Evolutionary conservation across 352 stramenopile genomes (phyloP).

Genomic region (Pythium rishiriense): DNA sequence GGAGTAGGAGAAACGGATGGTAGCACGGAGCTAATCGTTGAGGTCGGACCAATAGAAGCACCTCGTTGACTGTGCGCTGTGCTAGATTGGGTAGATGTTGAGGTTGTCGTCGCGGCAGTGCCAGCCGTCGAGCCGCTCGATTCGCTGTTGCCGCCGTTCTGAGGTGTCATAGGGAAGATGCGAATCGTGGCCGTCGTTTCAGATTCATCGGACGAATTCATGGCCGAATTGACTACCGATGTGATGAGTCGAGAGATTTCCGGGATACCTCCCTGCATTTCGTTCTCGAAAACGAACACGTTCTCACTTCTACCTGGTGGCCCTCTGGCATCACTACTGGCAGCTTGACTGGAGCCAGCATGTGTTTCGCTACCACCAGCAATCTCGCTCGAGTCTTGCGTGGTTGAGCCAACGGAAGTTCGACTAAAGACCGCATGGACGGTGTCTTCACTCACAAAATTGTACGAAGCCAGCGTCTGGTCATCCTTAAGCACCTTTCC

Average conservation of each 20-base stretch:
- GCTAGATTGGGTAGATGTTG: neutral
- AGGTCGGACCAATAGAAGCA: neutral
- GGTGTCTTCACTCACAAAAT: conserved; percentile 24
- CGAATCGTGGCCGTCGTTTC: conserved; percentile 5
- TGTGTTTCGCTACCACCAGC: neutral
- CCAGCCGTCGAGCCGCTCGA: neutral
- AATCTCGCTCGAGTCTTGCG: neutral
- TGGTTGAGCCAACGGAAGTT: neutral
- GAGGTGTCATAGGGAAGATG: neutral
- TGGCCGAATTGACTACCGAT: conserved; percentile 12
- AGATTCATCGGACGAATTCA: neutral
- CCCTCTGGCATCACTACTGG: too few species aligned
- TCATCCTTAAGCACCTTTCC: conserved; percentile 31
- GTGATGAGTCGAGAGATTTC: conserved; percentile 17
- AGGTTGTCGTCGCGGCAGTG: neutral
- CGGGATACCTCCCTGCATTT: neutral
- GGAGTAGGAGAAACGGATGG: neutral
- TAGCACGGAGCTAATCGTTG: neutral
- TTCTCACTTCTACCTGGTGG: neutral
- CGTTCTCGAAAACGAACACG: neutral
- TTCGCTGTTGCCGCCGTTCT: neutral
- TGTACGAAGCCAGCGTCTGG: conserved; percentile 21
- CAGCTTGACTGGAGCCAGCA: too few species aligned
- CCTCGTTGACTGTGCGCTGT: neutral
- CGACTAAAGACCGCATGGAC: conserved; percentile 30